Evolutionary conservation across 345 rosid genomes (phyloP), one percentile per base, ranked within the genome.

Genomic region (Kandelia obovata): DNA sequence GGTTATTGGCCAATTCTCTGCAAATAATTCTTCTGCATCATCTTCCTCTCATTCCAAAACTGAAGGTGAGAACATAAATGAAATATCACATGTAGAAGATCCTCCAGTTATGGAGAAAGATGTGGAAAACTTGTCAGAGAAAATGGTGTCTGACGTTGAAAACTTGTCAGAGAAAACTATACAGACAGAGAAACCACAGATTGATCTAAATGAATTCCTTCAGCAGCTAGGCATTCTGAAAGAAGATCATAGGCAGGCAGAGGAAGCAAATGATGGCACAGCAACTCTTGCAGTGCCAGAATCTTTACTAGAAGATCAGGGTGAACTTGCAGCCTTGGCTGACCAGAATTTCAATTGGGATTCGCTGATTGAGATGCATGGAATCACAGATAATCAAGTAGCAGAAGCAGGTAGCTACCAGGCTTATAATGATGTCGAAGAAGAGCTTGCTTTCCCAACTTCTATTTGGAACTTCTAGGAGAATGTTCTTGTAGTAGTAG

Each of bases 161-260:
- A 67, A 77, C 71, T 61, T 78, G 17, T 69, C 79, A 26, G 83
- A 80, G 49, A 51, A 52, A 61, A 37, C 51, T 8, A 5, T 17
- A 32, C 9, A 57, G 4, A 78, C 75, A 74, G 91, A 83, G 82
- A 91, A 85, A 80, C 93, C 91, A 17, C 96, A 92, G 89, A 86
- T 95, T 70, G 98, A 95, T 79, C 83, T 95, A 13, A 89, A 84
- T 34, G 99, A 92, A 91, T 92, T 92, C 65, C 96, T 95, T 66
- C 92, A 95, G 80, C 99, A 95, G 70, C 62, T 92, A 37, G 99
- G 98, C 39, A 86, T 95, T 34, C 69, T 86, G 65, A 90, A 89
- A 67, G 49, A 43, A 43, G 84, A 71, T 7, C 84, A 83, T 17
- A 73, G 32, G 34, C 85, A 64, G 21, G 66, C 70, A 16, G 81